Conservation (phyloP, 1,139 yeast species). For the Pichia norvegensis region DNA sequence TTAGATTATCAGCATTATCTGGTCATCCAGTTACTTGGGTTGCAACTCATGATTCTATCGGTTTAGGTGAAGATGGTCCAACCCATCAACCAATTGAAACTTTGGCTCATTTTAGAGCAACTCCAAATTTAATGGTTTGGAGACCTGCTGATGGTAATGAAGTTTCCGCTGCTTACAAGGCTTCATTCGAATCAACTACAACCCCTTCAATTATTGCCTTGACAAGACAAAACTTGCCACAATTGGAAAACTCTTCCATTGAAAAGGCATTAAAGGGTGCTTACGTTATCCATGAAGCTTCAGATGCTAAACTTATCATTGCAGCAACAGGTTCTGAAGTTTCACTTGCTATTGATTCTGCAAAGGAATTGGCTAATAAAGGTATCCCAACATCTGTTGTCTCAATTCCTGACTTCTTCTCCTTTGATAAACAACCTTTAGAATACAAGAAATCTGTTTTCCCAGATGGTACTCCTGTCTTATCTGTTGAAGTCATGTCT, state of each 20-base stretch:
- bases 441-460: slow-evolving; percentile 79
- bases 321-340: slow-evolving; percentile 98
- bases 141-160: slow-evolving; percentile 99
- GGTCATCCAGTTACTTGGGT: slow-evolving; percentile 95
- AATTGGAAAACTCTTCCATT: slow-evolving; percentile 84
- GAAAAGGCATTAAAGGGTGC: slow-evolving; percentile 97
- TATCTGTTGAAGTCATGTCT: slow-evolving; percentile 91
- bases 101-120: slow-evolving; percentile 93
- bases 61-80: slow-evolving; percentile 99
- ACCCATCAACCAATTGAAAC: slow-evolving; percentile 99
- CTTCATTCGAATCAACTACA: slow-evolving; percentile 59
- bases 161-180: slow-evolving; percentile 90
- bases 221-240: slow-evolving; percentile 97
- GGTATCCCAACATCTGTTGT: slow-evolving; percentile 79
- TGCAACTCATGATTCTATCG: slow-evolving; percentile 98
- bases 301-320: slow-evolving; percentile 60
- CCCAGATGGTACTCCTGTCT: slow-evolving; percentile 90
- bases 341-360: slow-evolving; percentile 71
- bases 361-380: slow-evolving; percentile 49
- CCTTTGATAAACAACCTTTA: slow-evolving; percentile 76
- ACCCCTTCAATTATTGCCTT: slow-evolving; percentile 91
- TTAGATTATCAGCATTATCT: slow-evolving; percentile 88
- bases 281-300: slow-evolving; percentile 47
- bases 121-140: slow-evolving; percentile 94
- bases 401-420: slow-evolving; percentile 86